phyloP scores from a whole-genome alignment of 1,284 basidiomycete genomes.

The Ganoderma multipileum region DNA sequence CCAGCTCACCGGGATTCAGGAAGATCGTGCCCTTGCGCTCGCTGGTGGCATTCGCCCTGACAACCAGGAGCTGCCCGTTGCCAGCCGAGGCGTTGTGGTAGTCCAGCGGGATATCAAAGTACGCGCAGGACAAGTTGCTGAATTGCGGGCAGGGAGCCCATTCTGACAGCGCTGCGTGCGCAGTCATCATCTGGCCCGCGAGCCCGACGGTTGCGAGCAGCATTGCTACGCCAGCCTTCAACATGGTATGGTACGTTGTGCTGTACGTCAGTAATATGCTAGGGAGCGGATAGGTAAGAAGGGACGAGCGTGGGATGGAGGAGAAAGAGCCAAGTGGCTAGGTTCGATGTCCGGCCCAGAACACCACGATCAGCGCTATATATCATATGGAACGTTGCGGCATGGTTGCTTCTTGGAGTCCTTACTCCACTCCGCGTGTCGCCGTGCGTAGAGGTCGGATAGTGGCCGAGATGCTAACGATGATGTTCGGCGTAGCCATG shows the following conservation, averaged over 20 bases:
- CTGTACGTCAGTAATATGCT: not conserved
- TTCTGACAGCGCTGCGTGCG: not conserved
- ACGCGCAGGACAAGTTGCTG: slow-evolving; percentile 19
- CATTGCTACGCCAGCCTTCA: not conserved
- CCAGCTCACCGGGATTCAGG: slow-evolving; percentile 25
- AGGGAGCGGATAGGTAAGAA: not conserved
- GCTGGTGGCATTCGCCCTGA: slow-evolving; percentile 21
- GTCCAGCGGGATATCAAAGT: slow-evolving; percentile 25
- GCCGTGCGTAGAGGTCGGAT: no score
- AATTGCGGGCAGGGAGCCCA: slow-evolving; percentile 21
- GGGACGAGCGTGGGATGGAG: not conserved
- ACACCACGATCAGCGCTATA: no score
- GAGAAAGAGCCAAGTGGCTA: not conserved
- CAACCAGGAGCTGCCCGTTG: slow-evolving; percentile 17
- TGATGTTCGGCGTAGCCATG: no score
- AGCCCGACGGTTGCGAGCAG: not conserved
- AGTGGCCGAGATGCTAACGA: no score
- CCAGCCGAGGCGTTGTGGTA: slow-evolving; percentile 25
- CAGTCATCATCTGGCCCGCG: not conserved
- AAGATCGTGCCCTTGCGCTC: slow-evolving; percentile 24
- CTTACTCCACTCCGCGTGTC: no score
- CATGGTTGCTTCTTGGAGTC: no score
- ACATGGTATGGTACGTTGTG: not conserved
- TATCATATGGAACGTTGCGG: no score
- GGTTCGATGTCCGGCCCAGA: not conserved